phyloP scores from a whole-genome alignment of 2,329 filamentous ascomycete species.

The Diaporthe sp. region DNA sequence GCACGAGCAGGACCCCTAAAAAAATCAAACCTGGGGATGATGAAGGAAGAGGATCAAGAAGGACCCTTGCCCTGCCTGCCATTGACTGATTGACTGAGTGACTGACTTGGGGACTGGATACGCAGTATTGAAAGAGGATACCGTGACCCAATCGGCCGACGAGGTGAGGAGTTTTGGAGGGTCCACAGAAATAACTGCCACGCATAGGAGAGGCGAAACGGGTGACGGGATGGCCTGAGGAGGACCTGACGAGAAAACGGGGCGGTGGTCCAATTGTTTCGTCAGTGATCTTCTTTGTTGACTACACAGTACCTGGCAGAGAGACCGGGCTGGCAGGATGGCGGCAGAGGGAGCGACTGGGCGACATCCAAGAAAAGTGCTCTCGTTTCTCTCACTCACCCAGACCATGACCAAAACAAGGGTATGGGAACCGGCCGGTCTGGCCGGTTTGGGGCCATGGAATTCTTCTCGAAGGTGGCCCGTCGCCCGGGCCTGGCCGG shows the following conservation, averaged over 20 bases:
- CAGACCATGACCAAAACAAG: neutral
- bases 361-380: neutral
- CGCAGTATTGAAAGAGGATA: neutral
- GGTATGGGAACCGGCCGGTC: constrained; percentile 12
- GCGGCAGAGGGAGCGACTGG: neutral
- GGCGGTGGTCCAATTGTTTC: constrained; percentile 24
- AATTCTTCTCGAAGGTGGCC: constrained; percentile 36
- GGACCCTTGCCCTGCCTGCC: neutral
- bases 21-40: constrained; percentile 8
- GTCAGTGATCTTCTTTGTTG: constrained; percentile 28
- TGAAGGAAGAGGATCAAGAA: neutral
- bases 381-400: neutral
- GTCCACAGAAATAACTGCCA: neutral
- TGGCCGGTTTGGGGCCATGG: constrained; percentile 30
- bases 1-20: constrained; percentile 25
- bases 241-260: constrained; percentile 2
- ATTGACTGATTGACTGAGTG: neutral
- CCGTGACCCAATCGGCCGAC: neutral
- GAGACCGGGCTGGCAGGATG: neutral
- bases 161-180: neutral
- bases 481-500: neutral
- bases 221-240: neutral
- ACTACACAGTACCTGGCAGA: constrained; percentile 5
- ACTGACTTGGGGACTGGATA: constrained; percentile 1
- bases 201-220: neutral